phyloP scores from a whole-genome alignment of 192 early-diverging fungal species.

The Coemansia asiatica region DNA sequence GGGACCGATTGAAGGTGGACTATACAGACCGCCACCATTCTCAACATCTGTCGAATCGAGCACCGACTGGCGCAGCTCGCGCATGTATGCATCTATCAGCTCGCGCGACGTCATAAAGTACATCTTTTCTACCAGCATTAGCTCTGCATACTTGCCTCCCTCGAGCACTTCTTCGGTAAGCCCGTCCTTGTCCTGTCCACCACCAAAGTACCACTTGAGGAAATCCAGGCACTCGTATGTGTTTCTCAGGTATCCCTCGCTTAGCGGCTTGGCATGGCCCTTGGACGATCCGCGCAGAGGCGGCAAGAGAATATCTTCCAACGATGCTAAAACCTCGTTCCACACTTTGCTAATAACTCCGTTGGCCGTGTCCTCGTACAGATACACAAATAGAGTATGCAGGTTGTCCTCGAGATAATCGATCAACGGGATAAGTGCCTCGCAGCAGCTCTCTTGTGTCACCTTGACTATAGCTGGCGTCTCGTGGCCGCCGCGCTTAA shows the following conservation, averaged over 20 bases:
- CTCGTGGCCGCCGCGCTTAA: conserved; percentile 40
- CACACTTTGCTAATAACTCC: conserved; percentile 68
- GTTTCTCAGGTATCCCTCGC: conserved; percentile 63
- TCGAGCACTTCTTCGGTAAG: conserved; percentile 63
- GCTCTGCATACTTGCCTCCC: conserved; percentile 64
- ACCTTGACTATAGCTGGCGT: conserved; percentile 37
- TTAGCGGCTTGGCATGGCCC: conserved; percentile 62
- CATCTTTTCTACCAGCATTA: conserved; percentile 62
- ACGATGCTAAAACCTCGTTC: conserved; percentile 66
- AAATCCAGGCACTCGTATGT: conserved; percentile 73
- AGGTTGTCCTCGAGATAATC: conserved; percentile 78
- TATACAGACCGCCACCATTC: background rate
- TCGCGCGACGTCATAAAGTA: conserved; percentile 69
- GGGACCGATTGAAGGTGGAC: background rate
- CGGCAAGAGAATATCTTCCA: conserved; percentile 72
- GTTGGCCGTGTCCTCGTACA: conserved; percentile 66
- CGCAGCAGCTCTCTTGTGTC: conserved; percentile 61
- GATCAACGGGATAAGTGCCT: conserved; percentile 65
- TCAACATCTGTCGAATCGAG: background rate
- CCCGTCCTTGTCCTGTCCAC: conserved; percentile 67
- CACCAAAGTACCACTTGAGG: conserved; percentile 72
- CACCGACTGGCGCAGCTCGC: conserved; percentile 38
- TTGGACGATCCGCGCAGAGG: conserved; percentile 63
- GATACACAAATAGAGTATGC: conserved; percentile 62
- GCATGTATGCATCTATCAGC: conserved; percentile 65